phyloP scores from a whole-genome alignment of 768 basidiomycete genomes.

The Megacollybia marginata region DNA sequence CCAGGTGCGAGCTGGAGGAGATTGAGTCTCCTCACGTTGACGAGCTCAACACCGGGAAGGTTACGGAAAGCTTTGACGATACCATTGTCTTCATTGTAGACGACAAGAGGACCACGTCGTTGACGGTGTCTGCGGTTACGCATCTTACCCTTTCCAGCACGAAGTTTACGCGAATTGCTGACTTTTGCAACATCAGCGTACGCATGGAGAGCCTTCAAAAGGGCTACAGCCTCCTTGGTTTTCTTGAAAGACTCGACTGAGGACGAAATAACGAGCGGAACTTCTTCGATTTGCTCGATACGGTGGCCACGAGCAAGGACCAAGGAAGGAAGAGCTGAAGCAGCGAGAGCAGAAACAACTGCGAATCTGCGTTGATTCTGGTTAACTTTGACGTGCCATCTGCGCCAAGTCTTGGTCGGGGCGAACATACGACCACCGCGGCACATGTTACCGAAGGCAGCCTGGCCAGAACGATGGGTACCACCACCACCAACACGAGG shows the following conservation, averaged over 20 bases:
- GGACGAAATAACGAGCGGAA: constrained; percentile 84
- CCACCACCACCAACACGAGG: constrained; percentile 99
- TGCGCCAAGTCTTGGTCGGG: constrained; percentile 98
- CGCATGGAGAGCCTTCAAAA: constrained; percentile 85
- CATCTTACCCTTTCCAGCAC: constrained; percentile 96
- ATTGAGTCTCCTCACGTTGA: constrained; percentile 90
- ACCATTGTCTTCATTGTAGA: constrained; percentile 96
- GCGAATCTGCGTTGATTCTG: constrained; percentile 99
- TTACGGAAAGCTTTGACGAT: constrained; percentile 99
- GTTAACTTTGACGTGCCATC: constrained; percentile 99
- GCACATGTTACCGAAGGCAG: constrained; percentile 99
- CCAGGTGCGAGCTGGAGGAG: constrained; percentile 98
- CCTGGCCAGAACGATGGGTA: constrained; percentile 96
- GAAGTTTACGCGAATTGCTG: constrained; percentile 92
- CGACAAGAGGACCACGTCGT: constrained; percentile 93
- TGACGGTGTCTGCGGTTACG: constrained; percentile 96
- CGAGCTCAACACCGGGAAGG: constrained; percentile 95
- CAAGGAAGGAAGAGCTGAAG: constrained; percentile 94
- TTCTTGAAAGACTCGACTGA: constrained; percentile 83
- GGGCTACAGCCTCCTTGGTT: constrained; percentile 94
- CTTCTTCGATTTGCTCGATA: constrained; percentile 94
- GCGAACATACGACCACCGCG: constrained; percentile 99
- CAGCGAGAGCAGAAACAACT: constrained; percentile 94
- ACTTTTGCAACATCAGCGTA: constrained; percentile 94
- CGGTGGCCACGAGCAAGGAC: constrained; percentile 99